Conservation (phyloP, 441 rosid species). For the Daphne laureola region DNA sequence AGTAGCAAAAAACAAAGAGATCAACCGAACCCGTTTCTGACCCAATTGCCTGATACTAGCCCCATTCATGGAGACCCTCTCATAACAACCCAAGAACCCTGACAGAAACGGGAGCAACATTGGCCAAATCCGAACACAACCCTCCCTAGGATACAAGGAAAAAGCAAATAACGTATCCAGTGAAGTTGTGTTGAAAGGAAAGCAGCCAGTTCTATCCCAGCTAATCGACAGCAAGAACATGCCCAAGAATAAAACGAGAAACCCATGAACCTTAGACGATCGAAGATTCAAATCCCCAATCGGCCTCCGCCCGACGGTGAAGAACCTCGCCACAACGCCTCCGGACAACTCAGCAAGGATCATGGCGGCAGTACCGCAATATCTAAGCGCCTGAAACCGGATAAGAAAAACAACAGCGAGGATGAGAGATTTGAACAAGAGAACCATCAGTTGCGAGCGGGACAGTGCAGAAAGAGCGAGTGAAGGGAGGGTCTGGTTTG, state of each 20-base stretch:
- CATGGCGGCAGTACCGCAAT: conserved; percentile 85
- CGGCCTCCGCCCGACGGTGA: conserved; percentile 24
- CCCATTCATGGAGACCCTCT: conserved; percentile 61
- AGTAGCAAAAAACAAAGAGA: conserved; percentile 58
- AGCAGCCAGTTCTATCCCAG: conserved; percentile 85
- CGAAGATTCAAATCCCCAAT: conserved; percentile 17
- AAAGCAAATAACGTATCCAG: conserved; percentile 32
- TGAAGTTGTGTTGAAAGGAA: conserved; percentile 48
- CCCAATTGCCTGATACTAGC: conserved; percentile 51
- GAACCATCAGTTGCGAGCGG: conserved; percentile 38
- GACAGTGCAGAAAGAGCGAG: conserved; percentile 45
- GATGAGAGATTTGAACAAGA: conserved; percentile 44
- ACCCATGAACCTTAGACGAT: conserved; percentile 46
- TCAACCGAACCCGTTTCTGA: conserved; percentile 54
- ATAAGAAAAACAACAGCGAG: conserved; percentile 61
- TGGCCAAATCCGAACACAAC: conserved; percentile 69
- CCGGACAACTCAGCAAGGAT: conserved; percentile 88
- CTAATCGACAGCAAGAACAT: conserved; percentile 60
- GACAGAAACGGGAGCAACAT: conserved; percentile 75
- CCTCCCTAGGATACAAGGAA: conserved; percentile 40
- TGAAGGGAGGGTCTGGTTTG: conserved; percentile 26
- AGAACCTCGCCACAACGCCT: conserved; percentile 52
- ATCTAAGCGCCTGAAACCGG: conserved; percentile 83
- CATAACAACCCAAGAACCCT: conserved; percentile 82
- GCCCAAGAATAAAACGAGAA: conserved; percentile 47